These are phyloP conservation scores for Yamadazyma paraphyllophila DNA, from an alignment of 805 yeast species.

Conservation along the genomic window DNA sequence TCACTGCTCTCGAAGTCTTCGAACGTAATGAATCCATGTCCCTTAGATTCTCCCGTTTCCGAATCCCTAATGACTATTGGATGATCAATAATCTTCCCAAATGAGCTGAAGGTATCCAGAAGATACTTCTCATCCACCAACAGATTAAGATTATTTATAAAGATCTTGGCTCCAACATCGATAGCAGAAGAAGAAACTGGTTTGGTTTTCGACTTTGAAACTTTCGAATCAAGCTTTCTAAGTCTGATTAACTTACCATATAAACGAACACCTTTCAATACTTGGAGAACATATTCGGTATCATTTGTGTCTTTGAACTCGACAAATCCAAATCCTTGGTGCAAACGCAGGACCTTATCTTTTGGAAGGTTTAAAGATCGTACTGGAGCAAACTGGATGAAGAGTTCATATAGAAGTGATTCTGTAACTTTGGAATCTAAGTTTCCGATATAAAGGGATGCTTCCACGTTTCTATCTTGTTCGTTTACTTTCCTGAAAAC, in stretches of 20 bases:
- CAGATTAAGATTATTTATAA: slow-evolving; percentile 61
- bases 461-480: slow-evolving; percentile 54
- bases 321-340: slow-evolving; percentile 88
- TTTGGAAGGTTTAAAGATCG: slow-evolving; percentile 69
- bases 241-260: slow-evolving; percentile 56
- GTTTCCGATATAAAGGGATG: slow-evolving; percentile 78
- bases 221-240: slow-evolving; percentile 12
- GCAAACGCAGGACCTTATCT: slow-evolving; percentile 65
- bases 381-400: slow-evolving; percentile 83
- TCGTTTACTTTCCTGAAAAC: slow-evolving; percentile 37
- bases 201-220: slow-evolving; percentile 9
- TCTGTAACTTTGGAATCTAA: slow-evolving; percentile 76
- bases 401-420: slow-evolving; percentile 70
- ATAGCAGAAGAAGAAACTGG: slow-evolving; percentile 11
- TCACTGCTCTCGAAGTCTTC: slow-evolving; percentile 69
- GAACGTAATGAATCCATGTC: slow-evolving; percentile 66
- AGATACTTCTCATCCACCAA: slow-evolving; percentile 61
- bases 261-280: slow-evolving; percentile 59
- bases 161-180: slow-evolving; percentile 53
- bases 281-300: slow-evolving; percentile 63
- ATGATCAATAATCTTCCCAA: slow-evolving; percentile 58
- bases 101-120: slow-evolving; percentile 56
- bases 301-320: slow-evolving; percentile 62
- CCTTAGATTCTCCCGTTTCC: slow-evolving; percentile 49
- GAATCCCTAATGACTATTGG: slow-evolving; percentile 51